Evolutionary conservation across 176 grass and related monocot species (phyloP).

Genomic region (Oryza nivara): DNA sequence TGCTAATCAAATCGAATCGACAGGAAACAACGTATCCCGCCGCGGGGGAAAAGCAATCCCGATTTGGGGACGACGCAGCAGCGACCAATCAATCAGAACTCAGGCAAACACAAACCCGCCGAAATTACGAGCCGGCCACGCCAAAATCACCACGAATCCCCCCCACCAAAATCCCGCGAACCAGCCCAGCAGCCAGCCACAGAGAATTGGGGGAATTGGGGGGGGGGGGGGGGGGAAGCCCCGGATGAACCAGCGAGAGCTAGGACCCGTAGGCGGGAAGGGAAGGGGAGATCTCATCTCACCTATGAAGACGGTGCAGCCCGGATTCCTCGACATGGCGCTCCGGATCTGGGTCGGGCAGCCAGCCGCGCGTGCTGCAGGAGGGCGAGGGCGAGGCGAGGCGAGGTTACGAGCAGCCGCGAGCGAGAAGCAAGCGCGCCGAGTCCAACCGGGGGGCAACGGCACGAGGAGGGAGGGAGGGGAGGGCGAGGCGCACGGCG

Average conservation of each 20-base stretch:
- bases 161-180: neutral
- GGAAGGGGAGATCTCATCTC: conserved; percentile 42
- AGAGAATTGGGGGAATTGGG: neutral
- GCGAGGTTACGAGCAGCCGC: too few species aligned
- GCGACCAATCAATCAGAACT: neutral
- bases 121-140: neutral
- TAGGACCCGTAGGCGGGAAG: neutral
- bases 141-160: neutral
- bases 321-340: conserved; percentile 71
- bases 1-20: neutral
- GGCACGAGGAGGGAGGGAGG: neutral
- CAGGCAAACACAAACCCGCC: neutral
- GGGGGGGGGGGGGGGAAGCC: neutral
- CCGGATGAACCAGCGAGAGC: neutral
- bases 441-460: neutral
- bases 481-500: neutral
- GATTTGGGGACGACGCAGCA: neutral
- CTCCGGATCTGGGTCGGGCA: conserved; percentile 27
- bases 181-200: neutral
- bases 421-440: conserved; percentile 3
- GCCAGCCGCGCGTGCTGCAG: too few species aligned
- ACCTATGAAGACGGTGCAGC: conserved; percentile 82
- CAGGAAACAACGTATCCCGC: neutral
- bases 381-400: too few species aligned
- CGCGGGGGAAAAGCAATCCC: neutral